Conservation (phyloP, 1,139 yeast genomes). For the Blastobotrys proliferans region DNA sequence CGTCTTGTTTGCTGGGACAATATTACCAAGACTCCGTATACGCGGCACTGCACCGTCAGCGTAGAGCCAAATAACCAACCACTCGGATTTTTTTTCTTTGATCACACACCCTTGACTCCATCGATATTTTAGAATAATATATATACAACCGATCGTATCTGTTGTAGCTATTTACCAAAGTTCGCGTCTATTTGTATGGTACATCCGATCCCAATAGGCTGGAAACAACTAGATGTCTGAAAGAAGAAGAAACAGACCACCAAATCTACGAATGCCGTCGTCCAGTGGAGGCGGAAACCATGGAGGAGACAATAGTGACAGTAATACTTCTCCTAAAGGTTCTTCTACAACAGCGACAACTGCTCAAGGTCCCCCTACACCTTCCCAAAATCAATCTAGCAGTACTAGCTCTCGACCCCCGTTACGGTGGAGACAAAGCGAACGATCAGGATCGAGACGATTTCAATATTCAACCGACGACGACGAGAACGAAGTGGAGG, state of each 20-base stretch:
- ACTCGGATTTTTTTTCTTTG: too few species aligned
- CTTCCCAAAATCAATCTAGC: neutral
- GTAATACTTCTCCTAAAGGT: neutral
- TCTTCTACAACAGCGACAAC: neutral
- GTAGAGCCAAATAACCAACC: too few species aligned
- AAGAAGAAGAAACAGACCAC: constrained; percentile 8
- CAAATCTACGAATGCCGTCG: constrained; percentile 8
- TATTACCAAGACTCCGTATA: too few species aligned
- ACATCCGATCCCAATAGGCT: too few species aligned
- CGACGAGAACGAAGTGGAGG: constrained; percentile 59
- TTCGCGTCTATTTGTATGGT: too few species aligned
- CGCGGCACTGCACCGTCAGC: too few species aligned
- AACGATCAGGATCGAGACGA: constrained; percentile 18
- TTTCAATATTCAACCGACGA: constrained; percentile 55
- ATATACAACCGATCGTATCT: too few species aligned
- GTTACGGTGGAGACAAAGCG: constrained; percentile 19
- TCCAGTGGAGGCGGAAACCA: neutral
- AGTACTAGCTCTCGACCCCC: constrained; percentile 16
- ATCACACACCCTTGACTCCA: too few species aligned
- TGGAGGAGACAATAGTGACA: neutral
- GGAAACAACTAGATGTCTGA: constrained; percentile 6
- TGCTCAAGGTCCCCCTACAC: neutral
- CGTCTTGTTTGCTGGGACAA: too few species aligned
- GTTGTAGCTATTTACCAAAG: too few species aligned
- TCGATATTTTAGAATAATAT: too few species aligned